Evolutionary conservation across 2,329 filamentous ascomycete species (phyloP), one percentile per base, ranked within the genome.

Genomic region (Zymoseptoria ardabiliae): DNA sequence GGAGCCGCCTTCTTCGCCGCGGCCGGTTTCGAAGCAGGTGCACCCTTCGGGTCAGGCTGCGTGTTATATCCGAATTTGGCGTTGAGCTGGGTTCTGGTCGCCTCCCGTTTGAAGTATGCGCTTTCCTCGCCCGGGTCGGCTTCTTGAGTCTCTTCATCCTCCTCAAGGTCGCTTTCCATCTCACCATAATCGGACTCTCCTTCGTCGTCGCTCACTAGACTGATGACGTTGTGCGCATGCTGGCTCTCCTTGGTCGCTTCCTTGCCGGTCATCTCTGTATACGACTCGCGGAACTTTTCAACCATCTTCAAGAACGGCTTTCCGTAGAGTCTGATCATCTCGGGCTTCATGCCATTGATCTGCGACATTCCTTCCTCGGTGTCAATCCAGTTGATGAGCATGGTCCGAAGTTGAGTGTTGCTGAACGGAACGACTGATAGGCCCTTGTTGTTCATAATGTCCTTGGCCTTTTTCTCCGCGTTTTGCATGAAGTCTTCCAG

Each of bases 351-450:
- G 9, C 81, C 82, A 0, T 80, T 79, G 54, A 93, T 88, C 8
- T 73, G 72, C 30, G 74, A 76, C 84, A 94, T 88, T 59, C 84
- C 77, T 17, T 82, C 80, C 9, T 84, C 68, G 8, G 78, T 83
- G 7, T 77, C 79, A 0, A 88, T 89, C 78, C 88, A 88, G 35
- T 79, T 74, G 54, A 91, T 83, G 11, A 83, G 86, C 87, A 94
- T 92, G 65, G 87, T 82, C 41, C 86, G 83, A 55, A 91, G 80
- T 13, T 90, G 80, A 21, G 79, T 79, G 61, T 91, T 86, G 0
- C 84, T 85, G 70, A 94, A 94, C 0, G 80, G 79, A 3, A 82
- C 79, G 21, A 78, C 77, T 8, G 83, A 80, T 30, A 88, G 73
- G 4, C 78, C 77, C 55, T 83, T 82, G 22, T 78, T 77, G 62